phyloP scores from a whole-genome alignment of 2,329 filamentous ascomycete species.

The Geosmithia flava region DNA sequence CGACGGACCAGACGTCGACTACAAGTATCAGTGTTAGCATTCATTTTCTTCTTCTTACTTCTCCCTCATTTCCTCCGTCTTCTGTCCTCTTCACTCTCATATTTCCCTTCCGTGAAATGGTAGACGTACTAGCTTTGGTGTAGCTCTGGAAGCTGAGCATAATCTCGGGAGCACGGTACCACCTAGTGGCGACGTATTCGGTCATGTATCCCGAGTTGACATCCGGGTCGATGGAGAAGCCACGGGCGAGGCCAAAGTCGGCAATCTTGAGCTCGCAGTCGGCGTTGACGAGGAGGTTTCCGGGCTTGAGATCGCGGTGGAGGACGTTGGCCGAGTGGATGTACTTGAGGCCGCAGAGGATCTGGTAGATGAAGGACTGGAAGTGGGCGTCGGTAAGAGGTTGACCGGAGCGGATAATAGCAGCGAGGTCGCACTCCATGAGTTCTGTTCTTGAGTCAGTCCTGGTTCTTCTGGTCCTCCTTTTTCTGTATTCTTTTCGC shows the following conservation, averaged over 20 bases:
- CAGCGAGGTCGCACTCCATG: slow-evolving; percentile 97
- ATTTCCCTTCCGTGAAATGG: background rate
- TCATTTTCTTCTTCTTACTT: background rate
- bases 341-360: slow-evolving; percentile 96
- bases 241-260: slow-evolving; percentile 92
- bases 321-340: slow-evolving; percentile 98
- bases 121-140: slow-evolving; percentile 92
- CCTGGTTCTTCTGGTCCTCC: background rate
- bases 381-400: slow-evolving; percentile 97
- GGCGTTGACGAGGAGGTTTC: slow-evolving; percentile 93
- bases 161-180: slow-evolving; percentile 91
- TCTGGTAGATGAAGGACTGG: slow-evolving; percentile 99
- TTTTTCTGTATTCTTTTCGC: background rate
- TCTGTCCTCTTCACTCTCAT: background rate
- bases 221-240: slow-evolving; percentile 93
- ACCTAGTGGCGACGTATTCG: slow-evolving; percentile 95
- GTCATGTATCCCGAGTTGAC: slow-evolving; percentile 99
- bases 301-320: slow-evolving; percentile 93
- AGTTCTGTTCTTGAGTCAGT: slow-evolving; percentile 48
- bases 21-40: slow-evolving; percentile 1
- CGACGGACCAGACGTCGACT: slow-evolving; percentile 99
- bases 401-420: slow-evolving; percentile 95
- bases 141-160: slow-evolving; percentile 99
- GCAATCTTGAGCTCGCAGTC: slow-evolving; percentile 99
- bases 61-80: background rate